Base-by-base conservation (phyloP, 768 basidiomycete genomes). In the Collybiopsis luxurians region DNA sequence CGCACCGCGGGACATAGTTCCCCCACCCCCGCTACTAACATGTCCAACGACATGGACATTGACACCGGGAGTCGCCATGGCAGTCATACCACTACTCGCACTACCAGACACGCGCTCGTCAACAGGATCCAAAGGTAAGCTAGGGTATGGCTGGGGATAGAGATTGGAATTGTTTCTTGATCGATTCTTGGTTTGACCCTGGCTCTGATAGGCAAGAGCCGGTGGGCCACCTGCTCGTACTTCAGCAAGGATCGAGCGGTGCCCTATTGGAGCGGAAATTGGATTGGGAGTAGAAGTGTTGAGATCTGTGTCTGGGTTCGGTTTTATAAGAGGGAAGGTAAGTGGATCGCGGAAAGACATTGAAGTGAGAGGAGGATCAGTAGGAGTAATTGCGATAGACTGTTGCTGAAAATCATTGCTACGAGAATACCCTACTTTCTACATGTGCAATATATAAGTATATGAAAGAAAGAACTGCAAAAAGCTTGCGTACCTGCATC, bases 201-300 rank as follows among this genome's bases (percentile, higher is more conserved):
- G 48, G 21, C 9, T 26, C 36, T 38, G 50, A 26, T 36, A 12
- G 23, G 31, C 17, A n/a, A 31, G 30, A 17, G 19, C 21, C 11
- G 48, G 10, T 66, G 65, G 75, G 0, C 72, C 74, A 11, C 78
- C 75, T 0, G 88, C 84, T 12, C 89, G 79, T 13, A 88, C 86
- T 68, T 88, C 87, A 1, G 86, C 86, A 1, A 90, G 72, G 61
- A 90, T 89, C 0, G 79, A 76, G 34, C 87, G 82, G 53, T 80
- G 75, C 7, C 87, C 86, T 4, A 88, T 71, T 0, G 88, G 89
- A 1, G 85, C 87, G 15, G 87, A 90, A 5, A 90, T 69, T 10
- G 50, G 36, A 17, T 36, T 51, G 3, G 19, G 24, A n/a, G 23
- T 44, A 30, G 42, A 9, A 21, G 13, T 10, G 39, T 53, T 38